Base-by-base conservation (phyloP, 2,329 filamentous ascomycete species). In the Colletotrichum sp. region DNA sequence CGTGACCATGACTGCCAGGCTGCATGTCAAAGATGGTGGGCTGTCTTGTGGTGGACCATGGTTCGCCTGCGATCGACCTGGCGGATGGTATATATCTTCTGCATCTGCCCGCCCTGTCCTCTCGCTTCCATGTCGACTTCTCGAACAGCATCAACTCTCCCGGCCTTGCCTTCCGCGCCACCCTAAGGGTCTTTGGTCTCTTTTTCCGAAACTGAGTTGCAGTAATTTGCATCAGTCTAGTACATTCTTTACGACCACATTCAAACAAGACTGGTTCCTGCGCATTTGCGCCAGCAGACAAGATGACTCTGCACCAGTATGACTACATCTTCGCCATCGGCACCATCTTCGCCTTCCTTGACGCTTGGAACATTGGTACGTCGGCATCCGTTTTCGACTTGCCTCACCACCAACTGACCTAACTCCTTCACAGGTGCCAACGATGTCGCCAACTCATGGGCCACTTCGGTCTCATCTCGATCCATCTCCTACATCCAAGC, bases 401-500 rank as follows among this genome's bases (percentile, higher is more conserved):
- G 9, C 5, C 4, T 13, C 9, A 3, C 8, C 39, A 25, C 9
- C n/a, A 55, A 22, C 72, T 71, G 32, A 75, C 13, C 12, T 9
- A 8, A n/a, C 1, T 9, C 0, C 12, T 34, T 6, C 15, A 5
- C 28, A 79, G 79, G 79, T 70, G 79, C 79, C 68, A 80, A 88
- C 84, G 91, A 92, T 91, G 90, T 93, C 69, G 91, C 91, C 79
- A 93, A 93, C 83, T 86, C 90, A 34, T 93, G 89, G 87, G 91
- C 91, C 15, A 92, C 91, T 70, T 90, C 88, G 77, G 91, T 92
- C 66, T 91, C 90, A 13, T 92, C 91, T 16, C 84, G 90, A n/a
- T 92, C 91, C 74, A 83, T 91, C 76, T 86, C 88, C 6, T 87
- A 89, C 79, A 80, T 84, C 70, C 88, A 90, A 81, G 89, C 85